These are phyloP conservation scores for Globisporangium carolinianum DNA, from an alignment of 352 stramenopile species.

Conservation along the genomic window DNA sequence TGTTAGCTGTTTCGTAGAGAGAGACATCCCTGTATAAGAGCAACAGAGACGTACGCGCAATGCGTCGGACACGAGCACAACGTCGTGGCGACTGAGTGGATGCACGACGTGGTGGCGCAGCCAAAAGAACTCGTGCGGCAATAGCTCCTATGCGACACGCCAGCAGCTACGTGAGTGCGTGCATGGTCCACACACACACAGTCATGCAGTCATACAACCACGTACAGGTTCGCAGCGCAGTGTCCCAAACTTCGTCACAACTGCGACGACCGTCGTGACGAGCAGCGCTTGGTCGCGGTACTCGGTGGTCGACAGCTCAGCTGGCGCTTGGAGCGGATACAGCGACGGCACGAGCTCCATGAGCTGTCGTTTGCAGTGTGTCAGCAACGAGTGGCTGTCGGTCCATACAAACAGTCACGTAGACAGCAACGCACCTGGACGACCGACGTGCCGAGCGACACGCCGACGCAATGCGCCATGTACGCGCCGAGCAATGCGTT, in stretches of 20 bases:
- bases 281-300: constrained; percentile 83
- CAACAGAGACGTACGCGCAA: constrained; percentile 34
- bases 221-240: constrained; percentile 61
- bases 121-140: constrained; percentile 90
- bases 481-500: constrained; percentile 65
- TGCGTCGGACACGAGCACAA: constrained; percentile 59
- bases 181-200: neutral
- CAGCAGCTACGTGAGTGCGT: no score
- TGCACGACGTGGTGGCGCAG: constrained; percentile 77
- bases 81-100: constrained; percentile 71
- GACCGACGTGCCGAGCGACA: constrained; percentile 61
- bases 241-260: constrained; percentile 77
- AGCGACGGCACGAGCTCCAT: constrained; percentile 66
- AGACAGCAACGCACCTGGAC: constrained; percentile 26
- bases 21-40: neutral
- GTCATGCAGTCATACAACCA: neutral
- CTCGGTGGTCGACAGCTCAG: constrained; percentile 47
- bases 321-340: constrained; percentile 79
- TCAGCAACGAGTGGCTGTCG: no score
- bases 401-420: neutral
- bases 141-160: constrained; percentile 42
- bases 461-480: constrained; percentile 49
- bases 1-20: neutral
- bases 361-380: constrained; percentile 20
- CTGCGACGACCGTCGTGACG: constrained; percentile 81